Base-by-base conservation (phyloP, 2,329 filamentous ascomycete genomes). In the Fusarium subglutinans region DNA sequence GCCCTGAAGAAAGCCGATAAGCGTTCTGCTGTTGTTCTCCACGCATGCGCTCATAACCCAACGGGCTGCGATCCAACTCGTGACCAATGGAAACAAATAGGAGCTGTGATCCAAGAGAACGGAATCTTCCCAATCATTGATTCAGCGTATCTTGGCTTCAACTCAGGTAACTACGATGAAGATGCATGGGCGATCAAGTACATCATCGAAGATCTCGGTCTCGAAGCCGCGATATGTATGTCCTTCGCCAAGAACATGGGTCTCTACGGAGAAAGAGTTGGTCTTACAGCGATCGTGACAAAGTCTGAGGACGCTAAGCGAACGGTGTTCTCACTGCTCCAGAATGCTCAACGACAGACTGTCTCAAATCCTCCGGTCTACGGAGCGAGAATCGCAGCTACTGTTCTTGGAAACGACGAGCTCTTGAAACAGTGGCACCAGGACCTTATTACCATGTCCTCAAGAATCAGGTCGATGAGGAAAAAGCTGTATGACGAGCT, bases 171-270 rank as follows among this genome's bases (percentile, higher is more conserved):
- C 0, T 73, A 78, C 4, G 76, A 78, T 13, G 63, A 77, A 24
- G 76, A 78, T 35, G 76, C 76, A 7, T 78, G 75, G 73, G 71
- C 75, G 1, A 60, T 78, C 5, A 64, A 62, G 5, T 53, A 78
- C n/a, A 69, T 78, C 12, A 66, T 77, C 7, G 79, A 81, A 20
- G 79, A 80, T 33, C 73, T 82, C 13, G 76, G 76, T 4, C 77
- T 86, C 64, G 89, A 91, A 79, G 84, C 88, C 9, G 86, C 87
- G 58, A 82, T 91, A 7, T 88, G 88, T 55, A 84, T 90, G 78
- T 91, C 89, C 1, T 91, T 91, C 74, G 88, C 90, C 6, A 91
- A 91, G 82, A 90, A 87, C 79, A 89, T 90, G 79, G 83, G 84
- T 2, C 71, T 85, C 1, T 85, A 85, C 61, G 83, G 83, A 2